Evolutionary conservation across 2,329 filamentous ascomycete genomes (phyloP).

Genomic region (Pseudocercospora cruenta): DNA sequence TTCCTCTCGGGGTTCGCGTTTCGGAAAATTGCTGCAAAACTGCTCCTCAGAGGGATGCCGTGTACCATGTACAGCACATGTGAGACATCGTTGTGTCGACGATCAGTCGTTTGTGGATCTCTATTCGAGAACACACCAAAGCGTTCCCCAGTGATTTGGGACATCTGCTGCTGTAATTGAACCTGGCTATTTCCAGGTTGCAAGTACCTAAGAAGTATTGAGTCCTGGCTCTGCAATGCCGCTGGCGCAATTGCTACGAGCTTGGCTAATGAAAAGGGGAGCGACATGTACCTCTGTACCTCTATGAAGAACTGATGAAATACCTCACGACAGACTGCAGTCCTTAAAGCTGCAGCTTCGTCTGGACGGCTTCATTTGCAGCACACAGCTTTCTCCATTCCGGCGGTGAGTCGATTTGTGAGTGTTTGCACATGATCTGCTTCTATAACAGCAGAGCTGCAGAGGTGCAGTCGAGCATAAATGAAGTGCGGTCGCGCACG

Average conservation of each 20-base stretch:
- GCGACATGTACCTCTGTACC: background rate
- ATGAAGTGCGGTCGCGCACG: background rate
- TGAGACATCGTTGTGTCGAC: no score
- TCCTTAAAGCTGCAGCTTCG: background rate
- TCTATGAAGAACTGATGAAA: background rate
- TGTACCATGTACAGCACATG: background rate
- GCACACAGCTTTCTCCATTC: background rate
- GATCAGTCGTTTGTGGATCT: background rate
- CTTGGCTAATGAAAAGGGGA: conserved; percentile 1
- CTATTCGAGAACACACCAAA: background rate
- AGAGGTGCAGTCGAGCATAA: background rate
- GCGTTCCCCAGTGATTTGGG: background rate
- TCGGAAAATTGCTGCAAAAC: background rate
- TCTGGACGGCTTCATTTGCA: background rate
- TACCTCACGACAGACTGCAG: background rate
- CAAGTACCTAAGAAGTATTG: background rate
- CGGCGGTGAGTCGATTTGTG: background rate
- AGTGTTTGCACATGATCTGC: background rate
- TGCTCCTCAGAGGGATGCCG: background rate
- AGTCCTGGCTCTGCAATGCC: background rate
- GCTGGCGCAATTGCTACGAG: background rate
- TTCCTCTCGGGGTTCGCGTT: background rate
- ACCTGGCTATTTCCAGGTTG: background rate
- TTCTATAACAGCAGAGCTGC: background rate
- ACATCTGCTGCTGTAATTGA: background rate